Percentiles rank a stretch among this genome's conserved stretches.
Evolutionary conservation across 2,329 filamentous ascomycete species (phyloP).

Genomic region (Trichoderma atroviride): DNA sequence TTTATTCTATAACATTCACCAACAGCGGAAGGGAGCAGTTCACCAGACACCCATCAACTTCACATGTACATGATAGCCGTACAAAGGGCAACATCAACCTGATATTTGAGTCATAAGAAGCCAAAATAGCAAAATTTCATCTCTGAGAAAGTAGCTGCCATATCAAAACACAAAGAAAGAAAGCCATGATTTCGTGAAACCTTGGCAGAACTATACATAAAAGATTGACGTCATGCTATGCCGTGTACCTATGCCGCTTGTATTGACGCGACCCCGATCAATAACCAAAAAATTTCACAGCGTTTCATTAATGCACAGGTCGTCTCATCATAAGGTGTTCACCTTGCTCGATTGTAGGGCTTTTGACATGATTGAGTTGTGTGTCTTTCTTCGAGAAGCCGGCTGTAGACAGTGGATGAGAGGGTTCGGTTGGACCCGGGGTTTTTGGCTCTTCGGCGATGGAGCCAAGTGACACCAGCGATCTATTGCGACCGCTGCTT

Average conservation of each 20-base stretch:
- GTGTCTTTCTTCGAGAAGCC: slow-evolving; percentile 25
- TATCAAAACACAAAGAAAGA: neutral
- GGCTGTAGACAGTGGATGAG: slow-evolving; percentile 4
- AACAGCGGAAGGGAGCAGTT: neutral
- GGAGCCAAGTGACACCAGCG: slow-evolving; percentile 48
- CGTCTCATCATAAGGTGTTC: slow-evolving; percentile 44
- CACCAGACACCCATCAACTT: neutral
- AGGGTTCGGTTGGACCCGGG: neutral
- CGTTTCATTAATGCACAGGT: neutral
- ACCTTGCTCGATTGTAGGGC: slow-evolving; percentile 43
- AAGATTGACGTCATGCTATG: slow-evolving; percentile 5
- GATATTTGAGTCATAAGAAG: neutral
- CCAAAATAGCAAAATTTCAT: neutral
- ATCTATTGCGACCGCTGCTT: slow-evolving; percentile 42
- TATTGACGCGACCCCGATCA: slow-evolving; percentile 6
- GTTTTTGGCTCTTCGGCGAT: slow-evolving; percentile 50
- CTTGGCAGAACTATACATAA: neutral
- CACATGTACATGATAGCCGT: neutral
- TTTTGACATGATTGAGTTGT: slow-evolving; percentile 30
- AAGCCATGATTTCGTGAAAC: neutral
- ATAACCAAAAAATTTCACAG: neutral
- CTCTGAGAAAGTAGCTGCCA: neutral
- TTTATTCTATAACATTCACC: neutral
- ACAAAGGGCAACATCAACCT: neutral
- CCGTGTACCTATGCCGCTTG: neutral